These are phyloP conservation scores for Microsporum canis DNA, from an alignment of 2,329 filamentous ascomycete genomes.

Conservation along the genomic window DNA sequence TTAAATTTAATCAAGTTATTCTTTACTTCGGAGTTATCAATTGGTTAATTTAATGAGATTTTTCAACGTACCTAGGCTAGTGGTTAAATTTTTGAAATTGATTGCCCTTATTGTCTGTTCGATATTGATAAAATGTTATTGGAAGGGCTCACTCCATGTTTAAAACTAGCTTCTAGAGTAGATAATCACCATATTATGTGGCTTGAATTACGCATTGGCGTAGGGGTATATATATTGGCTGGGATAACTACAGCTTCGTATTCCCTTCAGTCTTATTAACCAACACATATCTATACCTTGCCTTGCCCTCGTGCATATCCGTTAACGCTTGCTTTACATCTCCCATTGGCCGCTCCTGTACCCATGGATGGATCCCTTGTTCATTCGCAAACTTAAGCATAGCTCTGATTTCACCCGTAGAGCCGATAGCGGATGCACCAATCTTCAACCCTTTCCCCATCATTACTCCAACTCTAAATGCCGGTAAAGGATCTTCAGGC, in stretches of 20 bases:
- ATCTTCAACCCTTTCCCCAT: conserved; percentile 47
- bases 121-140: too few relatives aligned
- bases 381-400: conserved; percentile 36
- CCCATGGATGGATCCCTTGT: conserved; percentile 34
- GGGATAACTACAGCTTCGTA: conserved; percentile 21
- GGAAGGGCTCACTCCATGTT: too few relatives aligned
- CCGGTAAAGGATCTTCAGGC: conserved; percentile 48
- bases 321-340: conserved; percentile 34
- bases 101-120: too few relatives aligned
- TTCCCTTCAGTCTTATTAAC: conserved; percentile 26
- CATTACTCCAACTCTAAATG: conserved; percentile 47
- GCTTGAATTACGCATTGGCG: neutral
- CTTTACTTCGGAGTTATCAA: too few relatives aligned
- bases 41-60: too few relatives aligned
- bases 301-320: conserved; percentile 37
- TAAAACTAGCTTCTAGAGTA: too few relatives aligned
- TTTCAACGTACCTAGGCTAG: too few relatives aligned
- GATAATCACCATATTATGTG: neutral
- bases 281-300: conserved; percentile 38
- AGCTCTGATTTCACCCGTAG: conserved; percentile 31
- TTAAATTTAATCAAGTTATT: too few relatives aligned
- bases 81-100: too few relatives aligned
- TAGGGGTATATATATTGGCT: neutral
- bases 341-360: conserved; percentile 31
- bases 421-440: conserved; percentile 39